Evolutionary conservation across 225 moss, liverwort and hornwort genomes (phyloP).

Genomic region (Neckera pumila): DNA sequence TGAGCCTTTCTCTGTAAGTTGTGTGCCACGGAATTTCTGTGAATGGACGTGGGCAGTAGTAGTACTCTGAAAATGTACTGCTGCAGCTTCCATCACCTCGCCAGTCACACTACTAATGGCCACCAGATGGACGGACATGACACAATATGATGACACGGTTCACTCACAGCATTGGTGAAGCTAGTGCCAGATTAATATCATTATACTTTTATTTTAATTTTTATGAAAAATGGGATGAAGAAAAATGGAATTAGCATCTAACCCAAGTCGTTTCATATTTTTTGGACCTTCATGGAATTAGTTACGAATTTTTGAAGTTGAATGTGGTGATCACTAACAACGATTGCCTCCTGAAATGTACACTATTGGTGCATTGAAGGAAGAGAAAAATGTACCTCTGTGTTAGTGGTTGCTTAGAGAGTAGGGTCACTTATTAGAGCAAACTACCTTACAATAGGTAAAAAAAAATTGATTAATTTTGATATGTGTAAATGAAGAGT

Average conservation of each 20-base stretch:
- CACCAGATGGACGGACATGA: not conserved
- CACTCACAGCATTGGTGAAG: not conserved
- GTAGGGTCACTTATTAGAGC: not conserved
- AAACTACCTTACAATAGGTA: fast-evolving
- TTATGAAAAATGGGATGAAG: no score
- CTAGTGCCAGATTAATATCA: not conserved
- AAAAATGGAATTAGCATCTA: not conserved
- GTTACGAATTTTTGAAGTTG: not conserved
- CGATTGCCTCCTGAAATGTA: not conserved
- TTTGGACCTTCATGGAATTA: not conserved
- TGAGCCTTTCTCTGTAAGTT: not conserved
- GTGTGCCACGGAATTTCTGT: not conserved
- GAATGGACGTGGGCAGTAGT: constrained; percentile 1
- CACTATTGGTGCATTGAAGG: not conserved
- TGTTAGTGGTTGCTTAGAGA: not conserved
- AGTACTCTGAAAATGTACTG: not conserved
- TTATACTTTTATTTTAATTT: not conserved
- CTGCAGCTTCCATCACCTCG: not conserved
- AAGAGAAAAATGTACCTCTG: fast-evolving
- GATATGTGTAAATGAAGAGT: not conserved
- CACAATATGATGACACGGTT: not conserved
- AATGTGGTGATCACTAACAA: fast-evolving
- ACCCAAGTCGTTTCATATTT: not conserved
- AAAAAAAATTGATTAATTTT: not conserved
- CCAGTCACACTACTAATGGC: not conserved